phyloP scores from a whole-genome alignment of 768 basidiomycete species.

The Sarcomyxa edulis region DNA sequence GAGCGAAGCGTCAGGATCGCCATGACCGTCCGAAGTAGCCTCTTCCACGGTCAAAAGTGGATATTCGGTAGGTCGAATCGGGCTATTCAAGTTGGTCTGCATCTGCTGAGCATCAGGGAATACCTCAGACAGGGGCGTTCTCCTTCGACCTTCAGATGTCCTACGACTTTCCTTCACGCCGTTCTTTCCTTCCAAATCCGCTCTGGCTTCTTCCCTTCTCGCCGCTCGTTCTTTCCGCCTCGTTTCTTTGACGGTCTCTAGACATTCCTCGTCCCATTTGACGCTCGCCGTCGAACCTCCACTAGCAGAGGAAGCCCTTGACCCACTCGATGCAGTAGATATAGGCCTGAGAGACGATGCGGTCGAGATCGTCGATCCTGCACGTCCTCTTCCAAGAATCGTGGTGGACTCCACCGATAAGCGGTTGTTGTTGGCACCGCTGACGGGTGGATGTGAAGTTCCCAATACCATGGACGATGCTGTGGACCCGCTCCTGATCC shows the following conservation, averaged over 20 bases:
- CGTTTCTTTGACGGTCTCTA: constrained; percentile 41
- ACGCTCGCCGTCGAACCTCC: constrained; percentile 41
- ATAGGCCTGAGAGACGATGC: constrained; percentile 40
- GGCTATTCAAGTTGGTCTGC: neutral
- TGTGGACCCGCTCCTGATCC: constrained; percentile 34
- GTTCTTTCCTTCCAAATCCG: constrained; percentile 16
- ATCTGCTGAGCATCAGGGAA: constrained; percentile 41
- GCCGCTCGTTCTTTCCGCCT: constrained; percentile 32
- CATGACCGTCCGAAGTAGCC: constrained; percentile 50
- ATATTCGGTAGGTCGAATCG: constrained; percentile 4
- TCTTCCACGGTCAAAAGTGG: constrained; percentile 35
- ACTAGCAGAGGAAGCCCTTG: constrained; percentile 29
- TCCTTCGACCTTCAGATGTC: constrained; percentile 44
- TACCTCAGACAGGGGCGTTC: constrained; percentile 52
- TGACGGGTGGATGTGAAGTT: constrained; percentile 3
- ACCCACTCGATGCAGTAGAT: constrained; percentile 34
- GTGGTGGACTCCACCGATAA: constrained; percentile 31
- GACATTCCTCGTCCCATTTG: constrained; percentile 44
- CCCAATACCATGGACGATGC: constrained; percentile 23
- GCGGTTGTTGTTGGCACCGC: constrained; percentile 17
- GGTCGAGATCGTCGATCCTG: constrained; percentile 33
- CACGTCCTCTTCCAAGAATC: constrained; percentile 21
- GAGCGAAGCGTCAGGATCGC: constrained; percentile 16
- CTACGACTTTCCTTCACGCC: constrained; percentile 36
- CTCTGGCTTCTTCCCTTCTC: constrained; percentile 28